These are phyloP conservation scores for Hemerocallis citrina DNA, from an alignment of 106 monocot genomes.

Conservation along the genomic window DNA sequence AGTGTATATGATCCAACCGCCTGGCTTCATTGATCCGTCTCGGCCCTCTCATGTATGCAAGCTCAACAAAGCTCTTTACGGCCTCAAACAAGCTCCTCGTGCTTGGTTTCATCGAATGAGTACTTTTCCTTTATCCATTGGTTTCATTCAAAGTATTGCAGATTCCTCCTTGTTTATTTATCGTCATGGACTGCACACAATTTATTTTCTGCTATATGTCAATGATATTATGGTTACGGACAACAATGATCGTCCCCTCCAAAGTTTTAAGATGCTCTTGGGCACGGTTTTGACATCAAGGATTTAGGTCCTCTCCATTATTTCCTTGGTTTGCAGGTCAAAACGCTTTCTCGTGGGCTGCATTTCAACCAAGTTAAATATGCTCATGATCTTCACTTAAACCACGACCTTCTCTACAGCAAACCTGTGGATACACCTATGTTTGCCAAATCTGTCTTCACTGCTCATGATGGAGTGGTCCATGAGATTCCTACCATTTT, in stretches of 20 bases:
- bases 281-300: neutral
- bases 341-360: neutral
- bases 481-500: too few relatives aligned
- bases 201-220: slow-evolving; percentile 1
- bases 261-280: neutral
- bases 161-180: neutral
- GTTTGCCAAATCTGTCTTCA: neutral
- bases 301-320: neutral
- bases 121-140: neutral
- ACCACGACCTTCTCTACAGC: neutral
- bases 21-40: neutral
- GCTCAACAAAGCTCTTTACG: slow-evolving; percentile 8
- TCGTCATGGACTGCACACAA: neutral
- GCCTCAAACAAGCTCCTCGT: slow-evolving; percentile 8
- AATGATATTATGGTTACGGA: slow-evolving; percentile 4
- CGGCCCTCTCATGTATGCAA: neutral
- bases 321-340: neutral
- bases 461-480: neutral
- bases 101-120: neutral
- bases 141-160: neutral
- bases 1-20: slow-evolving; percentile 4
- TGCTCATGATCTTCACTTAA: too few relatives aligned
- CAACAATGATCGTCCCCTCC: neutral
- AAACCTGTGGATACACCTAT: neutral
- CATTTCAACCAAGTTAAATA: neutral